These are phyloP conservation scores for Przewalskia tangutica DNA, from an alignment of 257 asterid species.

Conservation along the genomic window DNA sequence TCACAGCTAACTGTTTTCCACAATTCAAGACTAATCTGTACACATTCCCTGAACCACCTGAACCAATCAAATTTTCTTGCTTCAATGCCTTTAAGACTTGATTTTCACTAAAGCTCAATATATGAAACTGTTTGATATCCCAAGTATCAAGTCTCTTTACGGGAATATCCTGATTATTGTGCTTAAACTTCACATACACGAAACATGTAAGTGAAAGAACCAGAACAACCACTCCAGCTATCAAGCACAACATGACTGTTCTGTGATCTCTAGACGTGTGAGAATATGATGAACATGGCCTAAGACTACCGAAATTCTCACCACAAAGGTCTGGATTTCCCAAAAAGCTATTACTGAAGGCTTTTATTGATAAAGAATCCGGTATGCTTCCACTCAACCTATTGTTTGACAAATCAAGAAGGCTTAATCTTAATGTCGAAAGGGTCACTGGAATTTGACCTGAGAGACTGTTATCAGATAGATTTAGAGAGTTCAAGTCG, in stretches of 20 bases:
- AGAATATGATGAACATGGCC: slow-evolving; percentile 18
- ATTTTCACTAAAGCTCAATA: slow-evolving; percentile 33
- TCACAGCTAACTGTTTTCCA: slow-evolving; percentile 35
- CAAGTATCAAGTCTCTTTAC: slow-evolving; percentile 23
- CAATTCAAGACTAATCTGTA: slow-evolving; percentile 21
- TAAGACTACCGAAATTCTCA: slow-evolving; percentile 5
- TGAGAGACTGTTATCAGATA: slow-evolving; percentile 25
- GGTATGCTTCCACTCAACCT: slow-evolving; percentile 25
- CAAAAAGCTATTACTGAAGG: slow-evolving; percentile 19
- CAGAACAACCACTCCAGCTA: slow-evolving; percentile 16
- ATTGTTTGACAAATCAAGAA: slow-evolving; percentile 35
- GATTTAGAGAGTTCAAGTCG: slow-evolving; percentile 28
- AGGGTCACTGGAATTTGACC: slow-evolving; percentile 29
- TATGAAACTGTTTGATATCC: slow-evolving; percentile 28
- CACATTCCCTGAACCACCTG: slow-evolving; percentile 39
- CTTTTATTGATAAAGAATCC: slow-evolving; percentile 21
- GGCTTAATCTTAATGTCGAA: slow-evolving; percentile 22
- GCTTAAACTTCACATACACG: slow-evolving; percentile 11
- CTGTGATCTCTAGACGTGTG: slow-evolving; percentile 4
- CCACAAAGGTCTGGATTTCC: slow-evolving; percentile 36
- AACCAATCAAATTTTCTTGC: slow-evolving; percentile 32
- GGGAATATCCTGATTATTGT: slow-evolving; percentile 2
- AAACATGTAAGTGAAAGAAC: slow-evolving; percentile 14
- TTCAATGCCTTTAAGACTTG: slow-evolving; percentile 25
- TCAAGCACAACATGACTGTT: slow-evolving; percentile 17